phyloP scores from a whole-genome alignment of 2,329 filamentous ascomycete species.

The Alternaria arborescens region DNA sequence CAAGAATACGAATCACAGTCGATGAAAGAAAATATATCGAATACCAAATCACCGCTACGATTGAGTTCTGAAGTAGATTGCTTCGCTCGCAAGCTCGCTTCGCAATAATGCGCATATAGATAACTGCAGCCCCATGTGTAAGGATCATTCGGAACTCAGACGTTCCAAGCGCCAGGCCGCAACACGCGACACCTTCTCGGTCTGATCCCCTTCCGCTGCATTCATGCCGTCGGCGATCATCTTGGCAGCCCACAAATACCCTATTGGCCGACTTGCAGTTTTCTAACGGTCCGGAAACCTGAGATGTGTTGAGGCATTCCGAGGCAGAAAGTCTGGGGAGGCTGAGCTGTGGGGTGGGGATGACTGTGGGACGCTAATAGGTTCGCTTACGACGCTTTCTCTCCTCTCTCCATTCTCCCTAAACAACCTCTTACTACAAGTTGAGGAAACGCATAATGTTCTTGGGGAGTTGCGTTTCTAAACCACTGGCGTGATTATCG shows the following conservation, averaged over 20 bases:
- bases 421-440: not conserved
- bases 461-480: constrained; percentile 27
- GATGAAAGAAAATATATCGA: too few species aligned
- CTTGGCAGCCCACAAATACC: constrained; percentile 1
- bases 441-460: constrained; percentile 37
- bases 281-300: constrained; percentile 37
- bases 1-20: not conserved
- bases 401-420: constrained; percentile 4
- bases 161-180: constrained; percentile 30
- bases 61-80: too few species aligned
- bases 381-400: constrained; percentile 9
- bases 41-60: not conserved
- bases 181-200: constrained; percentile 29
- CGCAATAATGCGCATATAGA: not conserved
- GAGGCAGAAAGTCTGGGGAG: constrained; percentile 16
- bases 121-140: not conserved
- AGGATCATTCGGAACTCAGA: constrained; percentile 26
- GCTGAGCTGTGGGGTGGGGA: constrained; percentile 17
- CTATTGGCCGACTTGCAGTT: constrained; percentile 5
- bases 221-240: constrained; percentile 11
- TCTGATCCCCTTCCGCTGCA: constrained; percentile 26
- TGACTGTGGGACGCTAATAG: constrained; percentile 18
- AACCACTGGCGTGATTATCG: constrained; percentile 20
- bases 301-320: constrained; percentile 19
- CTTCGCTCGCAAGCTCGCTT: too few species aligned